These are phyloP conservation scores for Amphicarpaea edgeworthii DNA, from an alignment of 306 rosid genomes.

Conservation along the genomic window DNA sequence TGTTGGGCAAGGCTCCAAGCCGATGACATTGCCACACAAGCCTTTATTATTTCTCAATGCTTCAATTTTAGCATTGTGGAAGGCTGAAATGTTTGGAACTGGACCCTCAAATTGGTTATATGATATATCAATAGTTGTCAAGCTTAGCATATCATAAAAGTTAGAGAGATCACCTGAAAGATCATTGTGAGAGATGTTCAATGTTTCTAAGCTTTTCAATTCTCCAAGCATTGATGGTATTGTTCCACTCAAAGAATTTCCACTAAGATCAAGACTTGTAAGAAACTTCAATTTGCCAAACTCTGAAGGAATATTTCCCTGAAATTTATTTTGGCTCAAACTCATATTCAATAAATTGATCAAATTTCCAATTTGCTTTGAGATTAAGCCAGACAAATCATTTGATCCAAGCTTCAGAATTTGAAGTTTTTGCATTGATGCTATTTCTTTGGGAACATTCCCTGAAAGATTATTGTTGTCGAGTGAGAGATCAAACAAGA, in stretches of 20 bases:
- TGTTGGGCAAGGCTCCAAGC: conserved; percentile 2
- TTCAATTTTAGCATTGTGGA: neutral
- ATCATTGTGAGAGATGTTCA: conserved; percentile 44
- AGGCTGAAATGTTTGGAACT: conserved; percentile 13
- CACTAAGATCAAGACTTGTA: neutral
- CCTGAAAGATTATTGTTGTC: conserved; percentile 20
- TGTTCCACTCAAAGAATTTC: neutral
- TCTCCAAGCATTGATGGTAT: conserved; percentile 29
- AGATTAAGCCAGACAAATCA: neutral
- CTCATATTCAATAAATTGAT: neutral
- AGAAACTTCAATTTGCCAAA: conserved; percentile 10
- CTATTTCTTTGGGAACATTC: neutral
- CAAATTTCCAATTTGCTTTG: neutral
- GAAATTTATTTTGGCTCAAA: conserved; percentile 6
- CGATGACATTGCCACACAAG: conserved; percentile 28
- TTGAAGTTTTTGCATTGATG: neutral
- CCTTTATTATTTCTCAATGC: conserved; percentile 30
- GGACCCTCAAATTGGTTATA: conserved; percentile 5
- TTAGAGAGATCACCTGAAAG: conserved; percentile 45
- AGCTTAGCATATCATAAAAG: conserved; percentile 46
- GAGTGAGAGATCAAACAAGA: neutral
- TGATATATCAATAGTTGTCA: conserved; percentile 48
- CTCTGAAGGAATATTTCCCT: conserved; percentile 15
- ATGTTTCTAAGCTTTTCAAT: conserved; percentile 25
- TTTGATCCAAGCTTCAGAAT: neutral